phyloP scores from a whole-genome alignment of 345 rosid genomes.

The Salix arbutifolia region DNA sequence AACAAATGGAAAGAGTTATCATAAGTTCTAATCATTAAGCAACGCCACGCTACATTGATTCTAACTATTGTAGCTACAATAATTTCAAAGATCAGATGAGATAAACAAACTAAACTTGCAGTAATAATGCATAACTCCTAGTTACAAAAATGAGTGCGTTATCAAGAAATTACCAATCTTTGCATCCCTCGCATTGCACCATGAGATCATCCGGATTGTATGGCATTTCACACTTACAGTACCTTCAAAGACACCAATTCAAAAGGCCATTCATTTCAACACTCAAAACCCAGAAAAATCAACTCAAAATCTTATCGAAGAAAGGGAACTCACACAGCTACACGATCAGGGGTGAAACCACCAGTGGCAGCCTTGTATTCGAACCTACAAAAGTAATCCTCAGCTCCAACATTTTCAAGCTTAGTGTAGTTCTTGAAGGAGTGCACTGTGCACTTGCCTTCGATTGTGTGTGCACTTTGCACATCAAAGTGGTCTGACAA shows the following conservation, averaged over 20 bases:
- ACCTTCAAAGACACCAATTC: conserved; percentile 41
- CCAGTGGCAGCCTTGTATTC: conserved; percentile 83
- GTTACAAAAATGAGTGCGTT: neutral
- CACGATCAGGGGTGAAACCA: conserved; percentile 74
- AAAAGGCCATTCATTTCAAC: neutral
- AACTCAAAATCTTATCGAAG: conserved; percentile 1
- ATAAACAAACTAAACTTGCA: neutral
- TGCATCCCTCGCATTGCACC: conserved; percentile 90
- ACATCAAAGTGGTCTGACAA: conserved; percentile 71
- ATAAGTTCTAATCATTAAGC: neutral
- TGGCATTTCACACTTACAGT: conserved; percentile 90
- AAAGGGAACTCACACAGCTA: conserved; percentile 67
- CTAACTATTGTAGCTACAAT: conserved; percentile 2
- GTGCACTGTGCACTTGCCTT: conserved; percentile 78
- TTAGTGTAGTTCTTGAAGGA: conserved; percentile 75
- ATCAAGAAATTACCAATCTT: conserved; percentile 57
- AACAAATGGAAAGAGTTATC: neutral
- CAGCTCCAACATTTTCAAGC: conserved; percentile 81
- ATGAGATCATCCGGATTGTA: conserved; percentile 82
- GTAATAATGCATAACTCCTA: neutral
- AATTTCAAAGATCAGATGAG: conserved; percentile 3
- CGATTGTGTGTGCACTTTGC: conserved; percentile 80
- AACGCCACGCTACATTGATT: neutral
- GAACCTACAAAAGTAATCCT: conserved; percentile 77
- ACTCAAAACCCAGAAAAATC: neutral